Evolutionary conservation across 1,284 basidiomycete genomes (phyloP), one percentile per base, ranked within the genome.

Genomic region (Ceratobasidium papillatum): DNA sequence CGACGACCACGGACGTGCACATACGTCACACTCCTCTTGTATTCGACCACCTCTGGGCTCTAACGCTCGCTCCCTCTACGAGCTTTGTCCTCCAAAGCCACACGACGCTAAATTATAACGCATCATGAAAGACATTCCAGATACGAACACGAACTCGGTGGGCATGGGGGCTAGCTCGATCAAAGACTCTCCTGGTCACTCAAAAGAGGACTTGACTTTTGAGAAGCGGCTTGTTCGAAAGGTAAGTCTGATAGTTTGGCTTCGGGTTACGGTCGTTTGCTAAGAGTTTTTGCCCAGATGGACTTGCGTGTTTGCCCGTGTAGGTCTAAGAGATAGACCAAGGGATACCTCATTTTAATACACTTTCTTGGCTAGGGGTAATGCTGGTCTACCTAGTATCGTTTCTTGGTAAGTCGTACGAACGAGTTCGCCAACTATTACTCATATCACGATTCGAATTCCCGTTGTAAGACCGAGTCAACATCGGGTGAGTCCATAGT

Each of bases 371-470:
- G 30, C 27, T 59, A 72, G 68, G 68, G 68, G 76, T 77, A 27
- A 76, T 76, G 76, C 36, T 74, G 30, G 58, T 76, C 7, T 76
- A 77, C 62, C 75, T 77, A 14, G 51, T 75, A 17, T 66, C 69
- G 17, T 77, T 77, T 62, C 65, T 77, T 38, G 74, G 68, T 63
- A 36, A 69, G 74, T 61, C 27, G 12, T 5, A 36, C 14, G 2
- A 47, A n/a, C 45, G 22, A 3, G 22, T 41, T 14, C 22, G 34
- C 25, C 2, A 32, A 47, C 7, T 14, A 12, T 30, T n/a, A 49
- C 34, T 32, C n/a, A 69, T 58, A 25, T 2, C 27, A 25, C 9
- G 14, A 27, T 49, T 19, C 34, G 9, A 45, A 49, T 2, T 51
- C 54, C 12, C 30, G 19, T 58, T 8, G 17, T n/a, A 36, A 61